Evolutionary conservation across 1,139 yeast genomes (phyloP), one percentile per base, ranked within the genome.

Genomic region (Debaryomyces subglobosus): DNA sequence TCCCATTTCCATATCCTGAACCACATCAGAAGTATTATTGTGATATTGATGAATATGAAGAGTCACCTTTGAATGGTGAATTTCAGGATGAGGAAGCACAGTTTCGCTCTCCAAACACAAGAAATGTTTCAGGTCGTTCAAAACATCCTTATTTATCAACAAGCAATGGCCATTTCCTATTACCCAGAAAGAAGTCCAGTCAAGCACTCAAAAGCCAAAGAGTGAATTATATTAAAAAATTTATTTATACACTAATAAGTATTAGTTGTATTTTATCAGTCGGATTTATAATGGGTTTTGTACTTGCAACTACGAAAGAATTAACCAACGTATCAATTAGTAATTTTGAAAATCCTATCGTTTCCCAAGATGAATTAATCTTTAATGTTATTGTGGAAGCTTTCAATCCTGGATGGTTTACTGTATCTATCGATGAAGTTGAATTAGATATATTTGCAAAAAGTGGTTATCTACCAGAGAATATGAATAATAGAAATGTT

Each of bases 381-480:
- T 90, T 92, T 68, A 90, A 87, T 63, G 71, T 92, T 54, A 79
- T 82, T 3, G 82, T 90, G 18, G 86, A 84, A 53, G 96, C 96
- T 0, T 81, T 85, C 56, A 94, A 94, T 63, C 97, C 97, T 0
- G 97, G 97, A 0, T 80, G 89, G 72, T 77, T 87, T 57, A 78
- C 89, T 1, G 82, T 92, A 4, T 74, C 76, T 5, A 75, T 92
- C 2, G 74, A 75, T 40, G 82, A 84, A 7, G 86, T 86, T 5
- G 95, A 90, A 57, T 65, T 94, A 42, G 97, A 92, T 63, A 76
- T 94, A 3, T 94, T 94, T 72, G 98, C 97, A 1, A 86, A 87
- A 57, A 83, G 95, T 47, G 79, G 85, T 5, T 83, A 81, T 59
- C 52, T 75, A 24, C 67, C 68, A 2, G 67, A 61, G 32, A 21